Evolutionary conservation across 176 grass and related monocot species (phyloP).

Genomic region (Aechmea fasciata): DNA sequence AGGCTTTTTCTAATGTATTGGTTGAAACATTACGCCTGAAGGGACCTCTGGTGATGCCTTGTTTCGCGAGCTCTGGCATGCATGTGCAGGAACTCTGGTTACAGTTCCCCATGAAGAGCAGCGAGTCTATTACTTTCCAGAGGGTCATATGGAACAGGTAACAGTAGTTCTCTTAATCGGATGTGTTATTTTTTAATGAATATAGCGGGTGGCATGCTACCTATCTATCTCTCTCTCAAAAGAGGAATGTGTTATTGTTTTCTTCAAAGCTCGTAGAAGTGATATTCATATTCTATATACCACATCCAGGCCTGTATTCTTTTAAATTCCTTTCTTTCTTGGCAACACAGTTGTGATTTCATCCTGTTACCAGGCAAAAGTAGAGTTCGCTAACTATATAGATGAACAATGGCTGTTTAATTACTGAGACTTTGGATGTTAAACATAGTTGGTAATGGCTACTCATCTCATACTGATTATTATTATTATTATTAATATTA

Average conservation of each 20-base stretch:
- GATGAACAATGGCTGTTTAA: not conserved
- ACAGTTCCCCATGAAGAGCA: constrained; percentile 59
- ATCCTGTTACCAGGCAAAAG: not conserved
- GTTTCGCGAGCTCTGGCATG: constrained; percentile 76
- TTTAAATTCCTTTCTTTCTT: not conserved
- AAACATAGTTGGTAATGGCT: not conserved
- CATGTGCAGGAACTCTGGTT: constrained; percentile 81
- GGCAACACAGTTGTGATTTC: not conserved
- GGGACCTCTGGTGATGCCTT: constrained; percentile 35
- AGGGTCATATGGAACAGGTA: constrained; percentile 99
- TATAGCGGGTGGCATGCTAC: too few relatives aligned
- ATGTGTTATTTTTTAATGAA: not conserved
- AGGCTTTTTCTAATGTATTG: not conserved
- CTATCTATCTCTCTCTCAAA: too few relatives aligned
- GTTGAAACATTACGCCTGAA: constrained; percentile 12
- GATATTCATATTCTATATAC: not conserved
- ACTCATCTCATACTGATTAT: not conserved
- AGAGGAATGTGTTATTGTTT: too few relatives aligned
- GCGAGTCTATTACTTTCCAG: constrained; percentile 86
- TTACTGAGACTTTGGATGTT: not conserved
- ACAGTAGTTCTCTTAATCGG: not conserved
- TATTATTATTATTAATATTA: not conserved
- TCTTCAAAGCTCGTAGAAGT: not conserved
- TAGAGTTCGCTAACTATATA: not conserved
- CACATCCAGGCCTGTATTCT: not conserved